Conservation (phyloP, 345 rosid species). For the Capsella bursapastoris region DNA sequence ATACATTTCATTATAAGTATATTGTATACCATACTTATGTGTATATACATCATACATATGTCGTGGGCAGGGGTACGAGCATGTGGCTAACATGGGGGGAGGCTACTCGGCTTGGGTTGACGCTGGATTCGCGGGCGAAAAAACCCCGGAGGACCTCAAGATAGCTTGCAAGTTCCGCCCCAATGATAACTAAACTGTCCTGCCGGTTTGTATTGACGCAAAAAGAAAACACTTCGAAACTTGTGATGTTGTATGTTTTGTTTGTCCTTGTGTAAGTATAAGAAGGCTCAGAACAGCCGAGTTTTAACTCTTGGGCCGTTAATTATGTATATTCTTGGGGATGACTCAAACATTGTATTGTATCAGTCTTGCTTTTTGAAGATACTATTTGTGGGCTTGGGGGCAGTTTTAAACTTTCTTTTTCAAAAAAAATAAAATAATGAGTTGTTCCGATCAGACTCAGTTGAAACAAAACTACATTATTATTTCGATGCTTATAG, state of each 20-base stretch:
- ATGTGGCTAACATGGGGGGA: conserved; percentile 55
- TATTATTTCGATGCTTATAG: no score
- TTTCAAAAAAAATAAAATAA: no score
- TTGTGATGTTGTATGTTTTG: not conserved
- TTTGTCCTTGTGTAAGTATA: not conserved
- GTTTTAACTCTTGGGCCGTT: not conserved
- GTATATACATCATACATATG: not conserved
- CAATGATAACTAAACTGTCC: conserved; percentile 10
- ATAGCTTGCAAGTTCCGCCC: conserved; percentile 50
- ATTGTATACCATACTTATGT: no score
- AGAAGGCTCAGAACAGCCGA: not conserved
- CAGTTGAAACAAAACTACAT: no score
- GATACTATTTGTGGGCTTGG: no score
- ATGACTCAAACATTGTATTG: not conserved
- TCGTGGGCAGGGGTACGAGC: conserved; percentile 42
- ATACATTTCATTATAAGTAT: not conserved
- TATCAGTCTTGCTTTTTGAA: not conserved
- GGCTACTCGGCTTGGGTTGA: conserved; percentile 62
- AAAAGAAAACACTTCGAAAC: not conserved
- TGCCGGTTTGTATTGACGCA: not conserved
- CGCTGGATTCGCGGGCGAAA: conserved; percentile 46
- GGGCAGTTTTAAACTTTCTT: no score
- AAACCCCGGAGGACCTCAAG: conserved; percentile 53
- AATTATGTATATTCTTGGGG: not conserved
- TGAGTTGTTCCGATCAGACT: no score